Conservation (phyloP, 768 basidiomycete genomes). For the Pisolithus orientalis region DNA sequence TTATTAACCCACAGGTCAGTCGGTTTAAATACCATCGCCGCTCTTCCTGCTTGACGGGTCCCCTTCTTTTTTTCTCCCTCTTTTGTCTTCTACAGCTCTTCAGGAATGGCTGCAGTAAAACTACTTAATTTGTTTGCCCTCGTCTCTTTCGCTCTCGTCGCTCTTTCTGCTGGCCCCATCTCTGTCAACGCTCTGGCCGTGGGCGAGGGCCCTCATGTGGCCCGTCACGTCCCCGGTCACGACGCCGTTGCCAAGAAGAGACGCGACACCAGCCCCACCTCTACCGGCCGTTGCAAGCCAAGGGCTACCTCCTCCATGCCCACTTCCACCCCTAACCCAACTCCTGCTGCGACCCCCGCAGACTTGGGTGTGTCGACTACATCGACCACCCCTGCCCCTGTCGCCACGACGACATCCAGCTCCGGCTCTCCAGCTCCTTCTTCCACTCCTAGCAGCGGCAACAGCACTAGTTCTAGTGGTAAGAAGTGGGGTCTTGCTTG, state of each 20-base stretch:
- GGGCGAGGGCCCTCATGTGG: slow-evolving; percentile 27
- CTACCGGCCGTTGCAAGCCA: slow-evolving; percentile 51
- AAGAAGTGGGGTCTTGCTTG: slow-evolving; percentile 62
- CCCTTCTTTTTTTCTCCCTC: slow-evolving; percentile 6
- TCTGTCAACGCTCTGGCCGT: slow-evolving; percentile 50
- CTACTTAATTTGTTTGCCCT: slow-evolving; percentile 55
- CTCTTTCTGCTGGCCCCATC: slow-evolving; percentile 39
- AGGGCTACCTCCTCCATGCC: slow-evolving; percentile 31
- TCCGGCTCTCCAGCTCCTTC: slow-evolving; percentile 14
- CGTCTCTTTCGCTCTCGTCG: slow-evolving; percentile 50
- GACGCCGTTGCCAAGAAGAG: slow-evolving; percentile 46
- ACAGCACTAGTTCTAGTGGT: background rate
- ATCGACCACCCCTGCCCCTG: slow-evolving; percentile 7
- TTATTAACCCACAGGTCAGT: slow-evolving; percentile 7
- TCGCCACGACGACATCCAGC: slow-evolving; percentile 12
- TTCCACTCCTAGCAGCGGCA: slow-evolving; percentile 1
- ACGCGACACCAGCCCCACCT: slow-evolving; percentile 22
- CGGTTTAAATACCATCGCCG: background rate
- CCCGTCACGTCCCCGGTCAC: slow-evolving; percentile 42
- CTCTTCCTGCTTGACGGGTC: slow-evolving; percentile 5
- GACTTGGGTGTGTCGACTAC: slow-evolving; percentile 7
- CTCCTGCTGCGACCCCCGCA: background rate
- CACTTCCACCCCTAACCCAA: slow-evolving; percentile 11
- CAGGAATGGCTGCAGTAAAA: slow-evolving; percentile 42
- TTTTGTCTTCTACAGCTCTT: background rate